Base-by-base conservation (phyloP, 2,329 filamentous ascomycete species). In the Orbilia brochopaga region DNA sequence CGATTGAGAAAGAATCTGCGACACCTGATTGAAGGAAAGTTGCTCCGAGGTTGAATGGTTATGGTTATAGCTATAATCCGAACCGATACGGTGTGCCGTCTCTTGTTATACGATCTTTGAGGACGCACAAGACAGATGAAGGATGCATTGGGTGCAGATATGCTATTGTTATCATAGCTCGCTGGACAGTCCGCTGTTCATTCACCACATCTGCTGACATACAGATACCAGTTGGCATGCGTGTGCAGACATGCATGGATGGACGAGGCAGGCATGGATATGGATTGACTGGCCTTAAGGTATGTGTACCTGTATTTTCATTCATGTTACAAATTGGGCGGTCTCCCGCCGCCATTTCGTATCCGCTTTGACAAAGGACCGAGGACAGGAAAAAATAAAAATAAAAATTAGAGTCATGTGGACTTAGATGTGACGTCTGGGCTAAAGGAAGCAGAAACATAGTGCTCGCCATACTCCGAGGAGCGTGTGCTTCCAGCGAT, bases 341-440 rank as follows among this genome's bases (percentile, higher is more conserved):
- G 27, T 8, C 23, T 46, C 23, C 37, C 54, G 42, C 62, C 59
- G 58, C 62, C 57, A 57, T 54, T 52, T 70, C 59, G 59, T 56
- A 70, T 70, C 59, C 55, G 48, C 66, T 59, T 61, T 50, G 66
- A 35, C 58, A 60, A 50, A 46, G 40, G 58, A 53, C n/a, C n/a
- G 37, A 52, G 23, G 21, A 32, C 60, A 50, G 42, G 46, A 63
- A 55, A 35, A 55, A 30, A 24, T 19, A 51, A 52, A 56, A 69
- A 56, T 23, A 50, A 54, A 11, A 40, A 23, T 46, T 24, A 30
- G 61, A 56, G 67, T 72, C 67, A 72, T 72, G 67, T 72, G 67
- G 67, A 53, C 67, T 42, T 24, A 23, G 56, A 63, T 70, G 66
- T 70, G 67, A 72, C 60, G 60, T 65, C 17, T 72, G 60, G 55